Percentiles rank a stretch among this genome's conserved stretches.
Conservation (phyloP, 345 rosid species). For the Excoecaria agallocha region DNA sequence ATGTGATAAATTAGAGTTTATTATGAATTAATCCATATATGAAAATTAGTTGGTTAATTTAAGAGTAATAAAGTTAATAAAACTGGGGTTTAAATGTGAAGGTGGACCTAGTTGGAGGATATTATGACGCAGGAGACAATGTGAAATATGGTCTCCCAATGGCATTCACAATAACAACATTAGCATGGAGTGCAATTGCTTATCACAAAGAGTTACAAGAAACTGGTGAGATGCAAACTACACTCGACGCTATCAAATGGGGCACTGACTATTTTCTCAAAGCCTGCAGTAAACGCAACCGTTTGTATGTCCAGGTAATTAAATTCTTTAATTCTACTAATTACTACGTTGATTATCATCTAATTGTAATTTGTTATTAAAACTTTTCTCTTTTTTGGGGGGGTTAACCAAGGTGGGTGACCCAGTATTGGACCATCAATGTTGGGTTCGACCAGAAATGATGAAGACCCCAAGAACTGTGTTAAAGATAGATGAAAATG, state of each 20-base stretch:
- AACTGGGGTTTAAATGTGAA: not conserved
- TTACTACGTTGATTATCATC: not conserved
- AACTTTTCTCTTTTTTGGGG: not conserved
- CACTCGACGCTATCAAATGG: constrained; percentile 65
- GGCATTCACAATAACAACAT: constrained; percentile 85
- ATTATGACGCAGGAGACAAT: constrained; percentile 92
- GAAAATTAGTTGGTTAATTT: too few relatives aligned
- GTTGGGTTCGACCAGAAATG: constrained; percentile 79
- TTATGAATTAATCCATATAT: too few relatives aligned
- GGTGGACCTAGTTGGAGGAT: constrained; percentile 84
- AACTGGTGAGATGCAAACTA: constrained; percentile 48
- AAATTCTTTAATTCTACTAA: not conserved
- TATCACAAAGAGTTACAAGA: constrained; percentile 50
- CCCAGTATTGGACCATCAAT: constrained; percentile 64
- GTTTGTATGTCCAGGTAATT: constrained; percentile 68
- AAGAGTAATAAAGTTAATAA: too few relatives aligned
- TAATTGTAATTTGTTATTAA: not conserved
- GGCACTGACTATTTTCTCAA: constrained; percentile 92
- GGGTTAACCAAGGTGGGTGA: constrained; percentile 59
- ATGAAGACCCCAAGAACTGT: constrained; percentile 81
- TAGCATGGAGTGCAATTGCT: constrained; percentile 65
- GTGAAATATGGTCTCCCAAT: constrained; percentile 83
- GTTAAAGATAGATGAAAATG: constrained; percentile 41
- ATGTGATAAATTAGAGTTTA: too few relatives aligned
- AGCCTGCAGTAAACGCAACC: constrained; percentile 40